Evolutionary conservation across 805 yeast genomes (phyloP).

Genomic region (Torulaspora microellipsoides): DNA sequence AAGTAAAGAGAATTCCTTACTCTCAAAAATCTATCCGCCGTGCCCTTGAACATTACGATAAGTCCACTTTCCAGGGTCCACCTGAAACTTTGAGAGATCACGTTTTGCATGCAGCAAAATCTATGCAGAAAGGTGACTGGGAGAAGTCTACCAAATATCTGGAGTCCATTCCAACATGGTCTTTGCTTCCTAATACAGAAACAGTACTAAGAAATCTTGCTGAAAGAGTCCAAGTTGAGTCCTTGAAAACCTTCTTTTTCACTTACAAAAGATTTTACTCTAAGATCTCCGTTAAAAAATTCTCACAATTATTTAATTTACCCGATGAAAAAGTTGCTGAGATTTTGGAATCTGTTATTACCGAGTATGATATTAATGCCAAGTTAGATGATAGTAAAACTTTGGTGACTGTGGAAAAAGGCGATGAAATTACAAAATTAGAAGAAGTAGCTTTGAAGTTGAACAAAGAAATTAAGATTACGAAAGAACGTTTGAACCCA

Average conservation of each 20-base stretch:
- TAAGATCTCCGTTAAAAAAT: slow-evolving; percentile 62
- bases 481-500: slow-evolving; percentile 32
- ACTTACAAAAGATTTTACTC: slow-evolving; percentile 73
- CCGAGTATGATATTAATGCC: slow-evolving; percentile 72
- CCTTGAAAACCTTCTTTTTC: slow-evolving; percentile 88
- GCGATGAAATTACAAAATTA: slow-evolving; percentile 74
- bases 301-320: slow-evolving; percentile 65
- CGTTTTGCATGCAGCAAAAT: slow-evolving; percentile 86
- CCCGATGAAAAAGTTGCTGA: slow-evolving; percentile 51
- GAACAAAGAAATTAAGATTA: slow-evolving; percentile 38
- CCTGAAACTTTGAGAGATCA: slow-evolving; percentile 95
- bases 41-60: slow-evolving; percentile 85
- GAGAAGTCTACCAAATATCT: slow-evolving; percentile 65
- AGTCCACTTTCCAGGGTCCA: slow-evolving; percentile 94
- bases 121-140: slow-evolving; percentile 90
- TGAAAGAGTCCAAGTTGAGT: slow-evolving; percentile 79
- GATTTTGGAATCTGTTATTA: slow-evolving; percentile 69
- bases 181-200: slow-evolving; percentile 65
- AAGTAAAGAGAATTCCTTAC: slow-evolving; percentile 53
- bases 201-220: slow-evolving; percentile 66
- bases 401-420: slow-evolving; percentile 64
- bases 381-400: slow-evolving; percentile 58
- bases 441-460: slow-evolving; percentile 83
- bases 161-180: slow-evolving; percentile 65
- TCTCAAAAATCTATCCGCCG: slow-evolving; percentile 83